Conservation (phyloP, 148 eudicot species). For the Simmondsia chinensis region DNA sequence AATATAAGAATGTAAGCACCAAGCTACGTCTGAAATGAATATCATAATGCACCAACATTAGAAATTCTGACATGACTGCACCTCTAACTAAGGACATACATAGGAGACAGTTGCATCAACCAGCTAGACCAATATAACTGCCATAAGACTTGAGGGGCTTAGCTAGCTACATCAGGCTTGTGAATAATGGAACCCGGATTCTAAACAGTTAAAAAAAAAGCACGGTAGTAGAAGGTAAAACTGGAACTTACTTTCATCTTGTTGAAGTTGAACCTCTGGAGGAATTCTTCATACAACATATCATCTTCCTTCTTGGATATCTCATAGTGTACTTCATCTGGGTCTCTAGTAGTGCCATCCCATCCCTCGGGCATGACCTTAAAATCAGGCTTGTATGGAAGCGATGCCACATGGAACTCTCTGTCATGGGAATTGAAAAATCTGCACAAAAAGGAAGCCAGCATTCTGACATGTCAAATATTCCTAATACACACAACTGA, state of each 20-base stretch:
- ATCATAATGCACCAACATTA: too few relatives aligned
- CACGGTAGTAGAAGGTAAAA: neutral
- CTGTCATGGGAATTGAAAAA: slow-evolving; percentile 71
- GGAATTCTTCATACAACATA: slow-evolving; percentile 61
- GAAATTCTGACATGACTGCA: too few relatives aligned
- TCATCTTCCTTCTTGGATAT: slow-evolving; percentile 94
- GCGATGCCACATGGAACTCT: slow-evolving; percentile 87
- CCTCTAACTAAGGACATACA: too few relatives aligned
- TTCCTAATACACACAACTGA: too few relatives aligned
- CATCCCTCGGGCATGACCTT: slow-evolving; percentile 99
- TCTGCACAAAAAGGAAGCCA: slow-evolving; percentile 29
- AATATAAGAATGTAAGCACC: too few relatives aligned
- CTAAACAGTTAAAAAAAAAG: neutral
- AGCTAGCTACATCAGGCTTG: too few relatives aligned
- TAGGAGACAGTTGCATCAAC: too few relatives aligned
- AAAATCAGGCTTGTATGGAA: slow-evolving; percentile 90
- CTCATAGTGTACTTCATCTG: slow-evolving; percentile 93
- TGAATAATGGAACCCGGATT: neutral
- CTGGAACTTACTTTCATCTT: slow-evolving; percentile 55
- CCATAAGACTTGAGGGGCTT: too few relatives aligned
- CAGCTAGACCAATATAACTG: too few relatives aligned
- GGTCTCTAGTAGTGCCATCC: slow-evolving; percentile 93
- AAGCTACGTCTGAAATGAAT: too few relatives aligned
- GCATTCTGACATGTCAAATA: too few relatives aligned
- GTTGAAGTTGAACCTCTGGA: slow-evolving; percentile 74